These are phyloP conservation scores for Podila minutissima DNA, from an alignment of 192 early-diverging fungal genomes.

Conservation along the genomic window DNA sequence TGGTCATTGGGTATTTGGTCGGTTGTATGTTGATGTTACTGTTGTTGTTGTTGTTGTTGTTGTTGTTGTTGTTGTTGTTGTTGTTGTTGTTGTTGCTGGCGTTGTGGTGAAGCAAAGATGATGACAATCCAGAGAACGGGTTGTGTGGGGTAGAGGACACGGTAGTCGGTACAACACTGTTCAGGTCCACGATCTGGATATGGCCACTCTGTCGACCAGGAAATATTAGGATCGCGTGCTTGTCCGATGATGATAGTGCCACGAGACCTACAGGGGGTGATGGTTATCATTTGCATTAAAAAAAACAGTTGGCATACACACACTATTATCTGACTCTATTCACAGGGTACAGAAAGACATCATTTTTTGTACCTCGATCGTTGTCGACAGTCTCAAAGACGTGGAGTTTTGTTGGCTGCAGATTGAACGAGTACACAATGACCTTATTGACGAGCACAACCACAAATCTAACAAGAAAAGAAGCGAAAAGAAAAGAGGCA, in stretches of 20 bases:
- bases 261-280: conserved; percentile 59
- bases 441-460: conserved; percentile 82
- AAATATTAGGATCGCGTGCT: conserved; percentile 83
- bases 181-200: conserved; percentile 85
- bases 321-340: background rate
- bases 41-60: background rate
- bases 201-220: conserved; percentile 86
- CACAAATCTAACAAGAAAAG: conserved; percentile 65
- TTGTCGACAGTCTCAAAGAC: conserved; percentile 86
- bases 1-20: conserved; percentile 44
- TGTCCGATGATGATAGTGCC: conserved; percentile 71
- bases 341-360: background rate
- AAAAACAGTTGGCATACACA: no score
- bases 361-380: conserved; percentile 64
- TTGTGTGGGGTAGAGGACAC: conserved; percentile 49
- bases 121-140: conserved; percentile 31
- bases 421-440: conserved; percentile 79
- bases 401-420: conserved; percentile 77
- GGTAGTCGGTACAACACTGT: conserved; percentile 58
- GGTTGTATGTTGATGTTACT: background rate
- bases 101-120: conserved; percentile 36
- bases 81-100: conserved; percentile 1
- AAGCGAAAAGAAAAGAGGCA: background rate
- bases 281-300: background rate
- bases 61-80: background rate